Evolutionary conservation across 1,139 yeast species (phyloP).

Genomic region (Zygotorulaspora mrakii): DNA sequence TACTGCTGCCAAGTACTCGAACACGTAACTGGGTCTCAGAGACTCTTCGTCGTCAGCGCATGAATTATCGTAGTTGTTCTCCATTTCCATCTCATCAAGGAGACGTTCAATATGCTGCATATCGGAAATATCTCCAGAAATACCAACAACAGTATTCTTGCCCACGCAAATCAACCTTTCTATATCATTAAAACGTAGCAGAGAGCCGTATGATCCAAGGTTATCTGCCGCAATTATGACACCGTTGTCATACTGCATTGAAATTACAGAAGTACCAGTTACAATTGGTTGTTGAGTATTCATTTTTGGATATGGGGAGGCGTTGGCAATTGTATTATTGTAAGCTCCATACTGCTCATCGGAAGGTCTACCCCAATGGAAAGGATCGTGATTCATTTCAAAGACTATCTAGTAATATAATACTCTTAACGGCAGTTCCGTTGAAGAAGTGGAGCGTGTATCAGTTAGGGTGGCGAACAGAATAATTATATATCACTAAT

Average conservation of each 20-base stretch:
- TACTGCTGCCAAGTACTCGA: conserved; percentile 79
- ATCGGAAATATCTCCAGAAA: conserved; percentile 94
- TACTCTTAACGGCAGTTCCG: too few relatives aligned
- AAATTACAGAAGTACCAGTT: conserved; percentile 94
- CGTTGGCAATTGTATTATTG: conserved; percentile 66
- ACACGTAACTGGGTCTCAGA: conserved; percentile 80
- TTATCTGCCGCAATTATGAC: conserved; percentile 93
- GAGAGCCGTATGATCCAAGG: conserved; percentile 89
- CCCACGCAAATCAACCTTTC: conserved; percentile 87
- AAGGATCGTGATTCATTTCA: conserved; percentile 90
- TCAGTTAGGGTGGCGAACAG: conserved; percentile 13
- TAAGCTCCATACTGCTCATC: conserved; percentile 77
- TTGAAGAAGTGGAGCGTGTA: too few relatives aligned
- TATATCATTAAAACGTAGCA: conserved; percentile 78
- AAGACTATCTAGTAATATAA: background rate
- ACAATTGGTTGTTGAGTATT: conserved; percentile 93
- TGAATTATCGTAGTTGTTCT: conserved; percentile 69
- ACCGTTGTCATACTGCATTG: conserved; percentile 86
- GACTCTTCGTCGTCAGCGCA: conserved; percentile 57
- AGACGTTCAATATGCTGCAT: conserved; percentile 76
- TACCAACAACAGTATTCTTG: conserved; percentile 79
- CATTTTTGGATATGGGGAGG: conserved; percentile 58
- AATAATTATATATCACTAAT: too few relatives aligned
- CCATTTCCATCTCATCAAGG: conserved; percentile 72
- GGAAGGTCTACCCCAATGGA: conserved; percentile 91